Percentiles rank a stretch among this genome's conserved stretches.
Conservation (phyloP, 345 rosid species). For the Gossypium turneri region DNA sequence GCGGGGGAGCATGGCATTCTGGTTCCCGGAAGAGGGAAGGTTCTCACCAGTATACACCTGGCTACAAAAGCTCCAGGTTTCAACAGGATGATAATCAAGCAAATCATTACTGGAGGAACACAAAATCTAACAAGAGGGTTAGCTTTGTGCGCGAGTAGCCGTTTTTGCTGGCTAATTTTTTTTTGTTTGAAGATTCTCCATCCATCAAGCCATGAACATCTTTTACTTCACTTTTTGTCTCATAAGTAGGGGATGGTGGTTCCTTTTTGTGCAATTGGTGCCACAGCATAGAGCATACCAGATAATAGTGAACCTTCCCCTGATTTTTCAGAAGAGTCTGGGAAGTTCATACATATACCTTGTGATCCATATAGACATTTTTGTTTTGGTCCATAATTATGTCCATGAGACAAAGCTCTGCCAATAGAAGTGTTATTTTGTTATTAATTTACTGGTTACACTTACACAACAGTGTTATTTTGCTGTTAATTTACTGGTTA, state of each 20-base stretch:
- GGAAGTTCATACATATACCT: background rate
- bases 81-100: conserved; percentile 29
- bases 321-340: background rate
- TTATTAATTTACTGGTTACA: background rate
- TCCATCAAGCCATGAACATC: too few relatives aligned
- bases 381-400: background rate
- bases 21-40: conserved; percentile 45
- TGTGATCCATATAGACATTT: background rate
- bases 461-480: background rate
- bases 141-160: conserved; percentile 32
- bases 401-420: background rate
- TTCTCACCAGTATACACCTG: conserved; percentile 26
- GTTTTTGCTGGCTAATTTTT: background rate
- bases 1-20: conserved; percentile 36
- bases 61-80: conserved; percentile 40
- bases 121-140: conserved; percentile 38
- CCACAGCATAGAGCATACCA: background rate
- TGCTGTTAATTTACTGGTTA: background rate
- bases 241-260: background rate
- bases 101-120: conserved; percentile 26
- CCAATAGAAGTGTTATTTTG: background rate
- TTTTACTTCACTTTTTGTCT: background rate
- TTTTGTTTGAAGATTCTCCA: background rate
- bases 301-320: background rate
- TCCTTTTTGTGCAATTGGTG: background rate